Evolutionary conservation across 129 eudicot species (phyloP), one percentile per base, ranked within the genome.

Genomic region (Artemisia argyi): DNA sequence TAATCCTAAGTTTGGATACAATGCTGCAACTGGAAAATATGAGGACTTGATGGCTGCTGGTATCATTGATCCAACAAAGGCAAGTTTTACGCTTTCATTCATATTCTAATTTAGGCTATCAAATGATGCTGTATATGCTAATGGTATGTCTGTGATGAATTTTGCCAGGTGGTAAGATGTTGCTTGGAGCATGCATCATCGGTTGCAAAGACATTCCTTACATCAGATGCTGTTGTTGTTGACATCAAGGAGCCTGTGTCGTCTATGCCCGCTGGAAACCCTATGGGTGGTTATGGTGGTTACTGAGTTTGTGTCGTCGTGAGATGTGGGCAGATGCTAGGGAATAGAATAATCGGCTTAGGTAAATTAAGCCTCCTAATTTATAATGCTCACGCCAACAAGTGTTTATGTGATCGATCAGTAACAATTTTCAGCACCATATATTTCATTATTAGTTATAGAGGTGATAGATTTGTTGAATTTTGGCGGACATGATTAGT

Each of bases 31-130:
- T 2, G 92, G 84, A 54, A 76, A 72, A 28, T 87, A 84, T 2
- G 89, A 84, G 81, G 86, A 87, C 77, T 68, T 87, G 15, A 81
- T 87, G 86, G 68, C 86, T 64, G 92, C 87, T 79, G 92, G 92
- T 16, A 84, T 87, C n/a, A 81, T 87, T 73, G 92, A 87, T 79
- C 89, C 92, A 7, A 76, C 92, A 30, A 87, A 84, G 87, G 88
- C 53, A 69, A 66, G 83, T 26, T 54, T 55, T 18, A 66, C 2
- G n/a, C 32, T 14, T 51, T 13, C 10, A 51, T 26, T 22, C 6
- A 22, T 68, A 28, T 48, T 46, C 10, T 46, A 4, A 19, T 58
- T 7, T 26, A 47, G 10, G 14, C 22, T 44, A 6, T 65, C 2
- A n/a, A 17, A 47, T 39, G 7, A 16, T 60, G 51, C 7, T 7